phyloP scores from a whole-genome alignment of 164 flowering plant genomes.

The Cinnamomum chago region DNA sequence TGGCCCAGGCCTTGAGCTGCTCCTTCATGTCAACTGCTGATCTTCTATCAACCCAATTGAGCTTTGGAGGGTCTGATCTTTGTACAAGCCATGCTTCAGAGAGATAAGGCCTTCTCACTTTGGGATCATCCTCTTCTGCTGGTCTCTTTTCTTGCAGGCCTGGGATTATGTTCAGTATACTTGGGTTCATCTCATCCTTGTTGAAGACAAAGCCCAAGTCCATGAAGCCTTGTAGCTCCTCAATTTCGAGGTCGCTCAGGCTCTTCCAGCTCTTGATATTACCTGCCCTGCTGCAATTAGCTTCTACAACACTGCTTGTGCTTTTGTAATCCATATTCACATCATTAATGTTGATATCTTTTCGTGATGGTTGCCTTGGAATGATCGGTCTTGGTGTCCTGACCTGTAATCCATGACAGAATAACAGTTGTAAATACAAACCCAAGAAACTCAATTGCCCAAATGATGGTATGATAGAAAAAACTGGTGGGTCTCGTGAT shows the following conservation, averaged over 20 bases:
- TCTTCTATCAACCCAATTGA: constrained; percentile 30
- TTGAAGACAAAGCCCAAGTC: constrained; percentile 57
- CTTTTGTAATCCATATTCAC: constrained; percentile 1
- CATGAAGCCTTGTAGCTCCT: constrained; percentile 60
- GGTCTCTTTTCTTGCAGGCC: constrained; percentile 43
- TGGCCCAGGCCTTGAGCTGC: constrained; percentile 82
- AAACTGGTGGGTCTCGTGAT: background rate
- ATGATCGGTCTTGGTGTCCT: constrained; percentile 13
- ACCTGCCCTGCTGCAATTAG: constrained; percentile 4
- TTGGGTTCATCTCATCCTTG: constrained; percentile 34
- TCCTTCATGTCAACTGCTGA: constrained; percentile 59
- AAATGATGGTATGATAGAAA: background rate
- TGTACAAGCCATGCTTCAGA: constrained; percentile 56
- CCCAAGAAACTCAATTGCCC: background rate
- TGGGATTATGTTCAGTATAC: constrained; percentile 40
- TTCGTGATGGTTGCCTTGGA: constrained; percentile 23
- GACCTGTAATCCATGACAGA: constrained; percentile 8
- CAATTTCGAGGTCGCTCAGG: constrained; percentile 41
- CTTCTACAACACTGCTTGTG: constrained; percentile 14
- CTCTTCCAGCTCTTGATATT: constrained; percentile 34
- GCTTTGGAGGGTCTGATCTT: constrained; percentile 32
- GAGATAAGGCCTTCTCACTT: constrained; percentile 42
- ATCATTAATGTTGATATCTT: constrained; percentile 17
- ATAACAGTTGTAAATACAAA: background rate
- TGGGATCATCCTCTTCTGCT: constrained; percentile 2